Evolutionary conservation across 192 early-diverging fungal genomes (phyloP).

Genomic region (Phlyctochytrium bullatum): DNA sequence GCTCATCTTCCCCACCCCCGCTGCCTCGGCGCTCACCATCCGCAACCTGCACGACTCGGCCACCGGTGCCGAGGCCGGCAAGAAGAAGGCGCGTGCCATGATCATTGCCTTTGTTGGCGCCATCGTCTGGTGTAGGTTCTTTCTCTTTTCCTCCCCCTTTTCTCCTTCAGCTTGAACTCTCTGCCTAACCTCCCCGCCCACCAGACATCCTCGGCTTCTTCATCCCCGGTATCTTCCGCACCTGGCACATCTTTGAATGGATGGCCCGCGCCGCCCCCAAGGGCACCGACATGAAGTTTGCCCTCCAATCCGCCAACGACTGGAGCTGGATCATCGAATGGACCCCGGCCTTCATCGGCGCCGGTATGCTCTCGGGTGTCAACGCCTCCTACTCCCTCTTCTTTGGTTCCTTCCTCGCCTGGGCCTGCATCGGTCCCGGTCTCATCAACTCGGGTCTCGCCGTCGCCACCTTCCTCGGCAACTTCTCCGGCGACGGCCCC

Average conservation of each 20-base stretch:
- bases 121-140: conserved; percentile 51
- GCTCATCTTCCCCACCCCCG: conserved; percentile 77
- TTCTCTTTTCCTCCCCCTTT: no score
- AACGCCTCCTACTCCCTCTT: conserved; percentile 55
- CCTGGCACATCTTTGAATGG: conserved; percentile 30
- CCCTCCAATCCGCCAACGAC: conserved; percentile 26
- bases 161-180: no score
- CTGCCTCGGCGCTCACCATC: conserved; percentile 74
- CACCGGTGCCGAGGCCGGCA: conserved; percentile 47
- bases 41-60: conserved; percentile 51
- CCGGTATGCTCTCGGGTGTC: no score
- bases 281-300: background rate
- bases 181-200: no score
- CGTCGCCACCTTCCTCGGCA: conserved; percentile 10
- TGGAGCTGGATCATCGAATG: conserved; percentile 49
- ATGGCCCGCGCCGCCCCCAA: conserved; percentile 1
- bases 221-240: conserved; percentile 23
- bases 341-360: conserved; percentile 68
- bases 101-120: conserved; percentile 37
- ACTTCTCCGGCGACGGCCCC: conserved; percentile 1
- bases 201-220: conserved; percentile 43
- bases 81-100: conserved; percentile 52
- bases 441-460: conserved; percentile 29
- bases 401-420: conserved; percentile 51
- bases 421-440: conserved; percentile 59